phyloP scores from a whole-genome alignment of 352 stramenopile species.

The Pythium coloratum region DNA sequence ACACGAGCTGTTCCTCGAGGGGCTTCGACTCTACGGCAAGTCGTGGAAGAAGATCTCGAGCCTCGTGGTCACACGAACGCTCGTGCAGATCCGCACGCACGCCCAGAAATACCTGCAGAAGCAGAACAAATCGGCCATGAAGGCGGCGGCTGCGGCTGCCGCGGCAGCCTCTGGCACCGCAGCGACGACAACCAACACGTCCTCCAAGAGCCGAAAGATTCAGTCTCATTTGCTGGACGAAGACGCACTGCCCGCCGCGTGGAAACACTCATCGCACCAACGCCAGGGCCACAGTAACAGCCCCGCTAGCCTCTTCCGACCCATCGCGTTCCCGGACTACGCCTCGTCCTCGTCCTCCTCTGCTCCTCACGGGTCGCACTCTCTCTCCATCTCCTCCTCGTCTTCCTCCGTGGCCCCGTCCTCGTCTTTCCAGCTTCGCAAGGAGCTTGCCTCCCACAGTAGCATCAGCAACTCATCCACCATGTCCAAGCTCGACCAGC shows the following conservation, averaged over 20 bases:
- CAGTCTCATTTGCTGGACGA: background rate
- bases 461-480: constrained; percentile 7
- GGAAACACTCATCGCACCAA: constrained; percentile 9
- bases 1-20: constrained; percentile 88
- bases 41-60: constrained; percentile 92
- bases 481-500: constrained; percentile 48
- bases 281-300: background rate
- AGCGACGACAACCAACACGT: background rate
- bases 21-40: constrained; percentile 83
- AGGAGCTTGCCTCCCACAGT: constrained; percentile 10
- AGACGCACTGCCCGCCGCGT: background rate
- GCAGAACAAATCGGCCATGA: constrained; percentile 61
- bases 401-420: constrained; percentile 8
- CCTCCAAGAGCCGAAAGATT: constrained; percentile 8
- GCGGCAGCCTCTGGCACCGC: constrained; percentile 8
- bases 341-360: constrained; percentile 25
- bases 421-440: constrained; percentile 17
- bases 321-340: constrained; percentile 33
- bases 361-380: background rate
- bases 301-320: constrained; percentile 24
- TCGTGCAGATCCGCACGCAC: constrained; percentile 96
- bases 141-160: constrained; percentile 33
- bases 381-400: constrained; percentile 11
- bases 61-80: constrained; percentile 73
- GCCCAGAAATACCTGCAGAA: constrained; percentile 97